A percentile compares a stretch with the other conserved stretches of the same genome.
Evolutionary conservation across 192 early-diverging fungal genomes (phyloP).

Genomic region (Jimgerdemannia lactiflua): DNA sequence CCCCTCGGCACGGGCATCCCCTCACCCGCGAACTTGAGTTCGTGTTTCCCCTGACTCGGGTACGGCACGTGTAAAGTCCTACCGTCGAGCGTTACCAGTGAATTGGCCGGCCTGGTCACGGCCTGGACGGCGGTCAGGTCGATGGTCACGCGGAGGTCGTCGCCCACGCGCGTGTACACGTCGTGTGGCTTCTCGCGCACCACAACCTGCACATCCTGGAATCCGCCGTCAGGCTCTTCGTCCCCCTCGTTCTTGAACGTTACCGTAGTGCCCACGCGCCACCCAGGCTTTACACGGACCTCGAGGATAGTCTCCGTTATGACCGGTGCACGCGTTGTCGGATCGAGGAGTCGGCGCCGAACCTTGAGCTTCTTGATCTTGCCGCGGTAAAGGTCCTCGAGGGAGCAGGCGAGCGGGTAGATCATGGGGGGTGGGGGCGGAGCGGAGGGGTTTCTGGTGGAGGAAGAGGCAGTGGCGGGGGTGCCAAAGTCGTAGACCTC

Average conservation of each 20-base stretch:
- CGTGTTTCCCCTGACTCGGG: background rate
- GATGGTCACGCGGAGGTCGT: conserved; percentile 63
- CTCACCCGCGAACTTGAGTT: background rate
- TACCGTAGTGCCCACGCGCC: conserved; percentile 94
- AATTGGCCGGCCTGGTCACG: background rate
- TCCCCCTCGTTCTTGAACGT: conserved; percentile 95
- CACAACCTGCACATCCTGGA: conserved; percentile 96
- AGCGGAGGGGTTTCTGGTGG: background rate
- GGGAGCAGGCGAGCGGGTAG: conserved; percentile 77
- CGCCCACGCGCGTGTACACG: conserved; percentile 87
- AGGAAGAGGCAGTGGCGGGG: background rate
- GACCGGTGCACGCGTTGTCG: background rate
- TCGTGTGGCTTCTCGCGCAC: conserved; percentile 93
- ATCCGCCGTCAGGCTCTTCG: conserved; percentile 77
- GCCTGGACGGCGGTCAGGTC: background rate
- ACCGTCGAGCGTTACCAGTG: background rate
- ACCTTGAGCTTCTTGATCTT: conserved; percentile 77
- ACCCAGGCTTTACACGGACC: conserved; percentile 47
- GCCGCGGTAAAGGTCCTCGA: conserved; percentile 88
- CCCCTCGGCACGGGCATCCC: background rate
- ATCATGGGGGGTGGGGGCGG: conserved; percentile 45
- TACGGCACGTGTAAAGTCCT: background rate
- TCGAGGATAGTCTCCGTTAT: background rate
- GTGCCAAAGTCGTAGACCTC: background rate
- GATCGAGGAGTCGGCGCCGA: background rate